Evolutionary conservation across 495 filamentous ascomycete genomes (phyloP).

Genomic region (Aspergillus indologenus): DNA sequence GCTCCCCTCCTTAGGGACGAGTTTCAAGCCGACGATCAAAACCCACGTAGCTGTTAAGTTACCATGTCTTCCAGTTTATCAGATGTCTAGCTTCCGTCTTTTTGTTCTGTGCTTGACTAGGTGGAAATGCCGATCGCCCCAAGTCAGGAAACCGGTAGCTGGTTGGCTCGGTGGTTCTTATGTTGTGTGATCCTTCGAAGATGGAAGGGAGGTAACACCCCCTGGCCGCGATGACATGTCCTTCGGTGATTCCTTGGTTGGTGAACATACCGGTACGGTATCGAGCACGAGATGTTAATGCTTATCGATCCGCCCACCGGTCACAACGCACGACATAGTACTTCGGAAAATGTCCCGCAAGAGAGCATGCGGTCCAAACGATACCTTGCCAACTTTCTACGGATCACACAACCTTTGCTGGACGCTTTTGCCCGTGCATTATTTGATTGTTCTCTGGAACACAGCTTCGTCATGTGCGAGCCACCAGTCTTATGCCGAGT

Average conservation of each 20-base stretch:
- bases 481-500: neutral
- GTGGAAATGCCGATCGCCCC: neutral
- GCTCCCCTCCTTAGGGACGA: neutral
- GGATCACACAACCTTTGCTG: neutral
- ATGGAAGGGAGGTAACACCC: neutral
- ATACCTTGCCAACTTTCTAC: neutral
- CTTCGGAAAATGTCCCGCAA: neutral
- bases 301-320: neutral
- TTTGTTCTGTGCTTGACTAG: neutral
- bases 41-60: neutral
- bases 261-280: neutral
- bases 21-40: neutral
- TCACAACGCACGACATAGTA: neutral
- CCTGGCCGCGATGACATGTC: conserved; percentile 6
- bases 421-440: neutral
- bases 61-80: neutral
- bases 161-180: neutral
- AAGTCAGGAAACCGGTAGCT: neutral
- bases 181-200: neutral
- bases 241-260: conserved; percentile 2
- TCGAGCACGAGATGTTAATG: neutral
- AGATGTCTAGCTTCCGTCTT: neutral
- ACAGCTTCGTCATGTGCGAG: neutral
- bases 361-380: neutral
- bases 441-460: neutral